Evolutionary conservation across 257 asterid species (phyloP), one percentile per base, ranked within the genome.

Genomic region (Craterostigma plantagineum): DNA sequence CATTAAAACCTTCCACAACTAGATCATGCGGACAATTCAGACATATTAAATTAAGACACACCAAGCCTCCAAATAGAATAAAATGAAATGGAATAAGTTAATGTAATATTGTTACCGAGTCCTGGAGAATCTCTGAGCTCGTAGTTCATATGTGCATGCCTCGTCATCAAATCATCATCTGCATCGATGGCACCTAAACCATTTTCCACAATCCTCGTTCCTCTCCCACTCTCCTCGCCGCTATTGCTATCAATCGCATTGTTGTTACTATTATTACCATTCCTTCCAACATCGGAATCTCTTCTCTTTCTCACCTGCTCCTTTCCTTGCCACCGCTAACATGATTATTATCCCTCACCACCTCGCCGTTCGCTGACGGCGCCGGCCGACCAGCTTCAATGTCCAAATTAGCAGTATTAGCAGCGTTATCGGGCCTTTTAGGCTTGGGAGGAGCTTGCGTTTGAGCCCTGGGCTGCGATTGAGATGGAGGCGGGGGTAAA

Each of bases 51-150:
- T n/a, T n/a, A n/a, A n/a, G n/a, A n/a, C n/a, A n/a, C n/a, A n/a
- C n/a, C n/a, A n/a, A n/a, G n/a, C n/a, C n/a, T n/a, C n/a, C n/a
- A n/a, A n/a, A n/a, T n/a, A n/a, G n/a, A n/a, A n/a, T n/a, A n/a
- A n/a, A n/a, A n/a, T n/a, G n/a, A n/a, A n/a, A n/a, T n/a, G n/a
- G n/a, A n/a, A n/a, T 40, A 40, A 4, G 38, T 7, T 5, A n/a
- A n/a, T 46, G 13, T 0, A 17, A 33, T 34, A 52, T 52, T 42
- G 91, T 86, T 65, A 82, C 95, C 92, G 48, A 90, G 76, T 30
- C 95, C 99, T 54, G 93, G 94, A 16, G 79, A 53, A 60, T 83
- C 99, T 64, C 99, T 60, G 47, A 79, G 87, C 72, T 77, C 92
- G 37, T 90, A 90, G 50, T 77, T 90, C 92, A 83, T 79, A 64